These are phyloP conservation scores for Ogataea salicorniae DNA, from an alignment of 805 yeast species.

Conservation along the genomic window DNA sequence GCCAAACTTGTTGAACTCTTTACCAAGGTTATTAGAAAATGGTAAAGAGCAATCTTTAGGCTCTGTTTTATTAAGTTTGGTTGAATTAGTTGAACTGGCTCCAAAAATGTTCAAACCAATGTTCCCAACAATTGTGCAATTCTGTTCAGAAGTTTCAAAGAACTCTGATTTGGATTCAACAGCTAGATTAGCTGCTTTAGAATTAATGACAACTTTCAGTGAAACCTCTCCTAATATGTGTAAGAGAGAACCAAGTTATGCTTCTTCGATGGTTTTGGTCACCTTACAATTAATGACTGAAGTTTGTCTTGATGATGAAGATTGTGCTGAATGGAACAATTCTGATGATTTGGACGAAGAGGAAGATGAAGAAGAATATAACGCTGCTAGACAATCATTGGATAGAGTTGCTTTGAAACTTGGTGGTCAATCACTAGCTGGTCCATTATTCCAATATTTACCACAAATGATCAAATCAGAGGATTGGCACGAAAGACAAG, in stretches of 20 bases:
- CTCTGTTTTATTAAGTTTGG: conserved; percentile 80
- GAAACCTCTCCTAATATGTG: conserved; percentile 97
- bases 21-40: conserved; percentile 75
- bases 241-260: conserved; percentile 67
- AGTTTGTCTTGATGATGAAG: conserved; percentile 81
- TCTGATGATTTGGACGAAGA: conserved; percentile 72
- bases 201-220: conserved; percentile 81
- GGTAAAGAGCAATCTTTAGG: conserved; percentile 81
- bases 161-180: conserved; percentile 72
- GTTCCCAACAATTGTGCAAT: conserved; percentile 84
- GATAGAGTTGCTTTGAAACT: conserved; percentile 84
- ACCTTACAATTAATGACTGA: conserved; percentile 87
- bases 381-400: conserved; percentile 90
- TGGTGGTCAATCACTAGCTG: conserved; percentile 79
- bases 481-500: conserved; percentile 94
- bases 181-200: conserved; percentile 83
- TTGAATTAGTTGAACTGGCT: conserved; percentile 87
- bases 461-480: conserved; percentile 75
- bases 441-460: conserved; percentile 78
- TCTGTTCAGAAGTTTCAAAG: conserved; percentile 78
- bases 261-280: conserved; percentile 63
- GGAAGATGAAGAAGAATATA: conserved; percentile 83
- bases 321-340: conserved; percentile 70
- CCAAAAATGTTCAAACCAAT: conserved; percentile 91
- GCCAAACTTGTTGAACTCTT: conserved; percentile 78